A percentile compares a stretch with the other conserved stretches of the same genome.
Conservation (phyloP, 352 stramenopile species). For the Globisporangium okanoganense region DNA sequence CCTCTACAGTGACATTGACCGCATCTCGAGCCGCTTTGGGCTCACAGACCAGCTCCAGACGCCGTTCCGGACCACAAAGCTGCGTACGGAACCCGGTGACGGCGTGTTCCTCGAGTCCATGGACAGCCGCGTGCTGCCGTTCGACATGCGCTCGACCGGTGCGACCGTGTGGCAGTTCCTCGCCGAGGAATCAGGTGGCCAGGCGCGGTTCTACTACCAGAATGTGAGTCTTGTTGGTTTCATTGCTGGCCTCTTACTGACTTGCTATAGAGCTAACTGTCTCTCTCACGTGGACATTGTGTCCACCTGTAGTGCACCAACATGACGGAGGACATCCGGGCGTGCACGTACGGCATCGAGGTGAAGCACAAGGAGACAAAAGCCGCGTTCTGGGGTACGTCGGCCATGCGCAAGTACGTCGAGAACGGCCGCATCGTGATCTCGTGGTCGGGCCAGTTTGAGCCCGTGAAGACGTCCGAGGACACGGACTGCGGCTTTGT, state of each 20-base stretch:
- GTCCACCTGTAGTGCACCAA: slow-evolving; percentile 8
- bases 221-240: background rate
- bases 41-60: slow-evolving; percentile 6
- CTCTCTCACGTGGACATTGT: background rate
- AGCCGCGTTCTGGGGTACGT: slow-evolving; percentile 14
- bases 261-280: background rate
- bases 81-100: background rate
- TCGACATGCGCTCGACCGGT: slow-evolving; percentile 14
- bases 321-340: slow-evolving; percentile 17
- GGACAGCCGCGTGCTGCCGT: slow-evolving; percentile 13
- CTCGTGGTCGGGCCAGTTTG: slow-evolving; percentile 11
- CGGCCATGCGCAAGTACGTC: slow-evolving; percentile 16
- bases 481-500: slow-evolving; percentile 5
- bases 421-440: slow-evolving; percentile 15
- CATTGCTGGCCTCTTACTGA: background rate
- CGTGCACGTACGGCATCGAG: slow-evolving; percentile 15
- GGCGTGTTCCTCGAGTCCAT: slow-evolving; percentile 14
- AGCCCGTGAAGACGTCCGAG: background rate
- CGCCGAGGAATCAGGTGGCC: slow-evolving; percentile 5
- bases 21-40: slow-evolving; percentile 8
- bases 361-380: slow-evolving; percentile 15
- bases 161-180: slow-evolving; percentile 16
- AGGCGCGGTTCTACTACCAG: slow-evolving; percentile 15
- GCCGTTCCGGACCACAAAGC: slow-evolving; percentile 10
- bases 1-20: slow-evolving; percentile 11